Evolutionary conservation across 192 early-diverging fungal genomes (phyloP), one percentile per base, ranked within the genome.

Genomic region (Blastocladiella britannica): DNA sequence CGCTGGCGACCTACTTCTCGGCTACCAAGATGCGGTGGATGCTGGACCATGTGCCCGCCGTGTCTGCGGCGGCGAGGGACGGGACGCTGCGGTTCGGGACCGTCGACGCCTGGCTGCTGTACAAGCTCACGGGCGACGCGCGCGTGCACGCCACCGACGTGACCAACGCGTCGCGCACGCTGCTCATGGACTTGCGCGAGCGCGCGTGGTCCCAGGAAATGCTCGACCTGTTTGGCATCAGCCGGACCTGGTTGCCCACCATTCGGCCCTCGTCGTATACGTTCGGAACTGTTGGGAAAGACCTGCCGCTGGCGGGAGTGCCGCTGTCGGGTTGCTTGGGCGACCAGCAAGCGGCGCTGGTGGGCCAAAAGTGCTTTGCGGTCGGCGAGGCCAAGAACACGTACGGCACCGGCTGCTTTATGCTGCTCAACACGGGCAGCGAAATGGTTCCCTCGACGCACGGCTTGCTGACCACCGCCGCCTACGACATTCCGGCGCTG

Each of bases 391-490:
- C 83, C 56, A 95, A 95, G 74, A 95, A 90, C 72, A 95, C 91
- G 7, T 93, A 93, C 70, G 90, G 91, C 43, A 95, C 91, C 26
- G 91, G 89, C 28, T 91, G 88, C 70, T 95, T 95, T 68, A 89
- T 92, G 87, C 70, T 95, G 53, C 90, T 85, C 72, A 92, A 95
- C 77, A 90, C 87, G 20, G 91, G 91, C 28, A 55, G 65, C 2
- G 64, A 76, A 23, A 76, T 80, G 25, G 82, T 91, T 53, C 66
- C 80, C 53, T 87, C 89, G 27, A 76, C 79, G 59, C 81, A 82
- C 57, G 91, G 91, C 1, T 73, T 95, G 31, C 67, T 95, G 28
- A 90, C 89, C 0, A 92, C 91, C 7, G 87, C 92, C 18, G 89
- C 75, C 2, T 95, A 88, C 68, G 79, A 91, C 61, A 75, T 95